These are phyloP conservation scores for Scenedesmus sp. DNA, from an alignment of 163 green algal genomes.

Conservation along the genomic window DNA sequence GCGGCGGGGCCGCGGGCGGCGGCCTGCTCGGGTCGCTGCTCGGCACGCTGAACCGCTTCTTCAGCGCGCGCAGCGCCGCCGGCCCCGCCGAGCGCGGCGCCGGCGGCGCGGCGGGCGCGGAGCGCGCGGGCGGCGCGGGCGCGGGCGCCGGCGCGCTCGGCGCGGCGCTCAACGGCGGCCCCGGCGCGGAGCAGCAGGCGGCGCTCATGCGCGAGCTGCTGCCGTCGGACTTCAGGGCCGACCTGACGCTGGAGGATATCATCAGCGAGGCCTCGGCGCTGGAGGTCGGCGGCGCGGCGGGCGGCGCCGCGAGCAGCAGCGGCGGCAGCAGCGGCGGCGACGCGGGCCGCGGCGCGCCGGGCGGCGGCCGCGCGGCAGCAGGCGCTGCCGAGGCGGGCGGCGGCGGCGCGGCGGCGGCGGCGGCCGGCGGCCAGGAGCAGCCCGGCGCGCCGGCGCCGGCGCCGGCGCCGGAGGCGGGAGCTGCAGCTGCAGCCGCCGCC, in stretches of 20 bases:
- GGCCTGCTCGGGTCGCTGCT: conserved; percentile 25
- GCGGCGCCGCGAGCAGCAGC: background rate
- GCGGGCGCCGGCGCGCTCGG: background rate
- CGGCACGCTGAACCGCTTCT: conserved; percentile 42
- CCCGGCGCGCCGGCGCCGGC: background rate
- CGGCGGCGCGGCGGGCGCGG: conserved; percentile 5
- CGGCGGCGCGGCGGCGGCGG: background rate
- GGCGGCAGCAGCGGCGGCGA: background rate
- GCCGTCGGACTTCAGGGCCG: conserved; percentile 28
- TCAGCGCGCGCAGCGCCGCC: background rate
- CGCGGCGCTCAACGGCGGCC: conserved; percentile 3
- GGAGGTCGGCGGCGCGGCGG: background rate
- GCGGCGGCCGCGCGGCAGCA: background rate
- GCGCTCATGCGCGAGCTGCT: conserved; percentile 34
- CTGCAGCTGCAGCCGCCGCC: background rate
- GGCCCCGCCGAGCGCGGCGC: background rate
- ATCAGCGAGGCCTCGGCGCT: conserved; percentile 11
- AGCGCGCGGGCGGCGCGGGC: background rate
- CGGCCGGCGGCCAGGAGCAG: too few relatives aligned
- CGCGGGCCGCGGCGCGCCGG: background rate
- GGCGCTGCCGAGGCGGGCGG: background rate
- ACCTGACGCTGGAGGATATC: conserved; percentile 32
- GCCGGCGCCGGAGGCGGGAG: background rate
- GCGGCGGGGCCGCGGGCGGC: too few relatives aligned
- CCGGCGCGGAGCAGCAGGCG: background rate